Evolutionary conservation across 495 filamentous ascomycete genomes (phyloP).

Genomic region (Lichina pygmaea): DNA sequence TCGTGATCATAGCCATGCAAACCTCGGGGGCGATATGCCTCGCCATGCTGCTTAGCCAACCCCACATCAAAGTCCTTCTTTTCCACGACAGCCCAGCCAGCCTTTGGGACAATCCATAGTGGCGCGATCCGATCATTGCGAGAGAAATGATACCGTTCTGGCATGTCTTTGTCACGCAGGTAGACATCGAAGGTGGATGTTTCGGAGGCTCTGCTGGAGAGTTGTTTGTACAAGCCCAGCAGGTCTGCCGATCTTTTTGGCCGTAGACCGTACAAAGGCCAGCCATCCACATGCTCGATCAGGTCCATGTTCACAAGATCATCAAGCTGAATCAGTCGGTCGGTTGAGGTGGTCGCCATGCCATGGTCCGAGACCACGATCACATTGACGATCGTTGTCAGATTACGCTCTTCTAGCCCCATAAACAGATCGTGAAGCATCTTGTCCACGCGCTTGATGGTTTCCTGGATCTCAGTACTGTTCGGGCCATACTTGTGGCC

Average conservation of each 20-base stretch:
- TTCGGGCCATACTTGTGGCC: conserved; percentile 83
- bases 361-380: conserved; percentile 95
- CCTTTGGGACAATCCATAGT: conserved; percentile 72
- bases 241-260: conserved; percentile 36
- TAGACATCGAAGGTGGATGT: conserved; percentile 55
- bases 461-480: conserved; percentile 59
- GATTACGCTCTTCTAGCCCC: conserved; percentile 54
- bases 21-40: conserved; percentile 45
- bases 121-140: conserved; percentile 72
- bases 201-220: conserved; percentile 20
- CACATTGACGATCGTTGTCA: conserved; percentile 80
- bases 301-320: conserved; percentile 50
- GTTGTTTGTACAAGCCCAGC: conserved; percentile 12
- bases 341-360: conserved; percentile 73
- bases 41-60: conserved; percentile 28
- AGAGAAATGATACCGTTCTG: conserved; percentile 64
- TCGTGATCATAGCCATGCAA: conserved; percentile 81
- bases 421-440: conserved; percentile 54
- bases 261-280: conserved; percentile 74
- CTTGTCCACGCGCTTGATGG: conserved; percentile 45
- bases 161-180: conserved; percentile 57
- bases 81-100: conserved; percentile 71
- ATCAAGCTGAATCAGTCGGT: conserved; percentile 78
- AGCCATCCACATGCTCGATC: conserved; percentile 72
- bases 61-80: conserved; percentile 48